Evolutionary conservation across 2,329 filamentous ascomycete species (phyloP), one percentile per base, ranked within the genome.

Genomic region (Xylaria polymorpha): DNA sequence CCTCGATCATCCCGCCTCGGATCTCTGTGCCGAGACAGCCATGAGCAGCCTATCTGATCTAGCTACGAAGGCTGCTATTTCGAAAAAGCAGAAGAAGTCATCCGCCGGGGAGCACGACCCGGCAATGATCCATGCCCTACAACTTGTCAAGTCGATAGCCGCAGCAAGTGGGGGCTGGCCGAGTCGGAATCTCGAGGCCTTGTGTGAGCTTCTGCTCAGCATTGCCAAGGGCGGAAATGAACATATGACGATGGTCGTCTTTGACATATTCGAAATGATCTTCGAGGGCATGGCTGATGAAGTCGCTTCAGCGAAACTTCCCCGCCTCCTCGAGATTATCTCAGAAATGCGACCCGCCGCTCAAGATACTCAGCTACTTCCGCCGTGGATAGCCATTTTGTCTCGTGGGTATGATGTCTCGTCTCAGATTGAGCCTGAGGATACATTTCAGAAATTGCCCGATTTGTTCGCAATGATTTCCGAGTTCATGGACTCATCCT

Each of bases 221-320:
- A 97, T 98, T 70, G 95, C 95, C 37, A 91, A 91, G 77, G 94
- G 92, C 9, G 96, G 90, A 80, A 98, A 97, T 79, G 94, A 98
- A 79, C 97, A 95, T 80, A 91, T 99, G 85, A 97, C 94, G 39
- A 97, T 98, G 91, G 92, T 93, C 12, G 92, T 94, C 0, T 98
- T 99, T 75, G 95, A 98, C 73, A 95, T 98, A 4, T 99, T 99
- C 76, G 96, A 99, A 80, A 92, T 97, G 79, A 97, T 98, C 53
- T 98, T 99, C 73, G 91, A 92, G 75, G 92, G 94, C 8, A 94
- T 99, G 91, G 88, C 85, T n/a, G 88, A 90, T 18, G 94, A 97
- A 73, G 87, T 94, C 58, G 93, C 94, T 0, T 97, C 94, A 2
- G 88, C 93, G 0, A 99, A 98, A 82, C 86, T 99, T 14, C 94